These are phyloP conservation scores for Acacia concinna DNA, from an alignment of 331 rosid species.

Conservation along the genomic window DNA sequence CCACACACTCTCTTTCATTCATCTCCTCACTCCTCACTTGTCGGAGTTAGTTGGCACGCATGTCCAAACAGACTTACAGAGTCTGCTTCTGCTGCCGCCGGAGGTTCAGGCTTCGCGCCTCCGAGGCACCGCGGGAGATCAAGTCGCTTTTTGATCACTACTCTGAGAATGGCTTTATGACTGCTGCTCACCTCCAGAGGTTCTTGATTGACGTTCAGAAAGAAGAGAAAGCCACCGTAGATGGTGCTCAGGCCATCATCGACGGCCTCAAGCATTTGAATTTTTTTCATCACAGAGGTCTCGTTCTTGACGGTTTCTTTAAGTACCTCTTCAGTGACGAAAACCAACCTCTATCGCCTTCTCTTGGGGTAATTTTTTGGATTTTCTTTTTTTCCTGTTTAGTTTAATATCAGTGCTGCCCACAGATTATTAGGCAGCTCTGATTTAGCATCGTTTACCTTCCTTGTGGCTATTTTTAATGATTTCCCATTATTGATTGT, in stretches of 20 bases:
- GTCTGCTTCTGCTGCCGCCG: conserved; percentile 89
- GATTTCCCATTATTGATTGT: not conserved
- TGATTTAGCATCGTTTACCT: conserved; percentile 27
- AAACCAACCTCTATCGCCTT: conserved; percentile 57
- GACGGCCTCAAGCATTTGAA: conserved; percentile 64
- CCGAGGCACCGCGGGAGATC: conserved; percentile 74
- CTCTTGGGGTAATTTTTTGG: conserved; percentile 43
- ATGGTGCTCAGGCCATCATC: conserved; percentile 57
- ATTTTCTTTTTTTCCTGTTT: not conserved
- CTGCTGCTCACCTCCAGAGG: conserved; percentile 50
- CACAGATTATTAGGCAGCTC: not conserved
- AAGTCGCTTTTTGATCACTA: conserved; percentile 45
- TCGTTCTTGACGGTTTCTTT: conserved; percentile 73
- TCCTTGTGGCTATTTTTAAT: conserved; percentile 5
- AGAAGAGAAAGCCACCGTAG: conserved; percentile 44
- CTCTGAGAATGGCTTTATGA: conserved; percentile 76
- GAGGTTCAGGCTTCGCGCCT: conserved; percentile 56
- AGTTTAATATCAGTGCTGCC: not conserved
- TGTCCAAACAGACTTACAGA: conserved; percentile 81
- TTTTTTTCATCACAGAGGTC: conserved; percentile 60
- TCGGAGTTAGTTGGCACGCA: not conserved
- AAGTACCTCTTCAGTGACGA: conserved; percentile 63
- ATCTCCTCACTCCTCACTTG: not conserved
- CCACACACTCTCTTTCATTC: not conserved
- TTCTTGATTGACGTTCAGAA: conserved; percentile 72